These are phyloP conservation scores for Nicotiana attenuata DNA, from an alignment of 257 asterid species.

Conservation along the genomic window DNA sequence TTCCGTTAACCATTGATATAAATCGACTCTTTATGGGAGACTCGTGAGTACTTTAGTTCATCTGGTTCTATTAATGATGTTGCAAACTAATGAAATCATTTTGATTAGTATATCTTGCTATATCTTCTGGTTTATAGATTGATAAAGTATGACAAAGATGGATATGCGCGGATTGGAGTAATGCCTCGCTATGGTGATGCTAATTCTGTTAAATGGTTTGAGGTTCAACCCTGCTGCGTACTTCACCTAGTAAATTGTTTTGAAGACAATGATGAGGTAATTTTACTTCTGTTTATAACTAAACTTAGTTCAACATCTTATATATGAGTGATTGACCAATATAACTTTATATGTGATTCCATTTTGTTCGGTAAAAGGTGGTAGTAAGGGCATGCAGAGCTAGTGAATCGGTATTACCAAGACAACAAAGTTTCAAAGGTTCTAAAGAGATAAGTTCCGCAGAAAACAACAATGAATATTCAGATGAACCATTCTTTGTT, in stretches of 20 bases:
- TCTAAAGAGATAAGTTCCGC: constrained; percentile 19
- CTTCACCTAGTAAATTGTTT: constrained; percentile 70
- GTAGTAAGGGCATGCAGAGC: constrained; percentile 55
- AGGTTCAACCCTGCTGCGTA: constrained; percentile 47
- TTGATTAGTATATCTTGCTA: neutral
- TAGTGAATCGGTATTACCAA: constrained; percentile 48
- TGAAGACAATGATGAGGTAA: constrained; percentile 58
- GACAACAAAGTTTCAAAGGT: constrained; percentile 52
- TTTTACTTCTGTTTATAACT: neutral
- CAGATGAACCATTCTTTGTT: constrained; percentile 26
- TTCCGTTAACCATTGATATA: constrained; percentile 48
- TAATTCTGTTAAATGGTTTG: constrained; percentile 59
- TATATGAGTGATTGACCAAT: neutral
- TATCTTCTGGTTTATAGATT: constrained; percentile 26
- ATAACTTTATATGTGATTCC: neutral
- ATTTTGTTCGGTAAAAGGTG: constrained; percentile 28
- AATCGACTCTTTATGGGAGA: constrained; percentile 31
- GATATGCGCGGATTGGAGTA: constrained; percentile 61
- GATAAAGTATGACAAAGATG: constrained; percentile 38
- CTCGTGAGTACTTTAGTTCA: neutral
- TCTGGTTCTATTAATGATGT: neutral
- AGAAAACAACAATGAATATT: constrained; percentile 8
- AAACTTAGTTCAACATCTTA: neutral
- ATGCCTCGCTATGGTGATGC: constrained; percentile 83
- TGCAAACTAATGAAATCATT: neutral